Evolutionary conservation across 140 eudicot species (phyloP), one percentile per base, ranked within the genome.

Genomic region (Ambrosia hybrid): DNA sequence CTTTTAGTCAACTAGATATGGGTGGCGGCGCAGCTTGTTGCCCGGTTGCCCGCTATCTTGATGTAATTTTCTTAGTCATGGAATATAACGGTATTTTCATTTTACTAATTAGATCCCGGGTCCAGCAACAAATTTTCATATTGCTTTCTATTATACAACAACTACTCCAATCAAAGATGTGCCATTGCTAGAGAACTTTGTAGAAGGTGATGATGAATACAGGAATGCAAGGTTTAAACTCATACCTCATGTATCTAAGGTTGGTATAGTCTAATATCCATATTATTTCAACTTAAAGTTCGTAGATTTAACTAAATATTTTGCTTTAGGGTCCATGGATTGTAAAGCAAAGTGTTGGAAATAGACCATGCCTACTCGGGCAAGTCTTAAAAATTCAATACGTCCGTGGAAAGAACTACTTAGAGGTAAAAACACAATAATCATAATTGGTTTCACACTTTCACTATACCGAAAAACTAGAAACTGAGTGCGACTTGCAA

Each of bases 201-300:
- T 91, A 62, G 85, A 88, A 48, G 97, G 95, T 37, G 90, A 88
- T 77, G 92, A 88, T 79, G 80, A 87, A 5, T 91, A 81, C 75
- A 83, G 95, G 57, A 88, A 91, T 70, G 73, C 97, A 65, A 85
- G 95, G 74, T 91, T 91, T 85, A 91, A 91, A 85, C 92, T 91
- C 62, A 85, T 91, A 71, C 95, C 95, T 33, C 81, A 77, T 74
- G 86, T 91, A 41, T 82, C 92, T 21, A 82, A 91, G 95, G 97
- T 90, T 51, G 58, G 67, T 76, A 4, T 6, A 68, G 14, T 43
- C 56, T 65, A 65, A 64, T 38, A 16, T 37, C 37, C 9, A 21
- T 15, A 16, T 65, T 39, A 65, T 65, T 65, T 15, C 0, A 65
- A 16, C 70, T 15, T 15, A n/a, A 41, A 43, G 3, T 5, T 26